Base-by-base conservation (phyloP, 106 monocot genomes). In the Posidonia australis region DNA sequence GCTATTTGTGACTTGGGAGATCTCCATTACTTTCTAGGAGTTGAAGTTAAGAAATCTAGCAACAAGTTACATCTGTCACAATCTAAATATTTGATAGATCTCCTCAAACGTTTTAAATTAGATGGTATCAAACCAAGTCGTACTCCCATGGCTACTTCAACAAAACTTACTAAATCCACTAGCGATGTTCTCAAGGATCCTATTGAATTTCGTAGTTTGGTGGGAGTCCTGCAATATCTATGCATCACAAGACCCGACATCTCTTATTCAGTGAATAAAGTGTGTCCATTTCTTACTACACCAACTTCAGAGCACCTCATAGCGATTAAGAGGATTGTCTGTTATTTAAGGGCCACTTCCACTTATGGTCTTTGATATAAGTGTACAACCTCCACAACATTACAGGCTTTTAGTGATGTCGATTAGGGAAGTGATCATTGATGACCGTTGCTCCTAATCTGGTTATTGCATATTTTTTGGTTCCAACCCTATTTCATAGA, bases 211-310 rank as follows among this genome's bases (percentile, higher is more conserved):
- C 21, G 31, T 5, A 29, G 46, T n/a, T 19, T 51, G 12, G 47
- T 48, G 3, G 49, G 70, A 14, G 9, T 28, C 6, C 43, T 62
- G 3, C 36, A 51, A 30, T 70, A 70, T 51, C 10, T 62, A 5
- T 61, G 27, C n/a, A 20, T 62, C 0, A 61, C 70, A 20, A 20
- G 28, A 44, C 48, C 61, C 12, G 60, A 70, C 28, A 60, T 61
- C n/a, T 48, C 70, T 9, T 62, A 47, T 62, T 45, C 31, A 0
- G 70, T 70, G 18, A 51, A 70, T 30, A 13, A 28, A 7, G 47
- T 48, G 10, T 70, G 61, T 36, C 70, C 61, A 31, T 23, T 19
- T 19, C 48, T 70, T 49, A 20, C 12, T 5, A 7, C 44, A 27
- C 70, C 36, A 5, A 47, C 47, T 5, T 1, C 29, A 17, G 31